Conservation (phyloP, 129 eudicot species). For the Flaveria trinervia region DNA sequence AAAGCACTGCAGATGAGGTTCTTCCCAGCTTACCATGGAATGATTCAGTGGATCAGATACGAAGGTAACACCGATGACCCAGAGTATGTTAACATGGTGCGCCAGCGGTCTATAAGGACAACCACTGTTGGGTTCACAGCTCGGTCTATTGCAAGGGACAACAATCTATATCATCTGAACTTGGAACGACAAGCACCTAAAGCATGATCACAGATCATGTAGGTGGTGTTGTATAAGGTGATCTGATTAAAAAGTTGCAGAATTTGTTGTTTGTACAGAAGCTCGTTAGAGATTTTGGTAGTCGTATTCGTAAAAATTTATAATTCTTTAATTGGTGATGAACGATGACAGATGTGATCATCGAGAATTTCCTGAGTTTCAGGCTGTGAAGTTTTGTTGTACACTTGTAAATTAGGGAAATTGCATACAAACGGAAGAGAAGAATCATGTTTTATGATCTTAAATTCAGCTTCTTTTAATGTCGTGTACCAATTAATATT, state of each 20-base stretch:
- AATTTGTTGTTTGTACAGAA: conserved; percentile 32
- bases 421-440: conserved; percentile 23
- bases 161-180: conserved; percentile 39
- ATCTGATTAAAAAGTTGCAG: not conserved
- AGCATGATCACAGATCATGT: conserved; percentile 13
- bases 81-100: conserved; percentile 58
- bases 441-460: conserved; percentile 14
- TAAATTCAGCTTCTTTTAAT: not conserved
- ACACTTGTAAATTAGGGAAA: conserved; percentile 39
- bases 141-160: conserved; percentile 50
- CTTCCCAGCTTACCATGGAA: conserved; percentile 88
- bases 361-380: conserved; percentile 21
- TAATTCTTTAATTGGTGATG: conserved; percentile 26
- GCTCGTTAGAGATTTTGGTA: conserved; percentile 28
- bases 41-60: conserved; percentile 76
- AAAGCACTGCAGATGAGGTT: conserved; percentile 67
- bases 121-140: conserved; percentile 81
- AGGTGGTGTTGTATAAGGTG: not conserved
- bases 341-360: conserved; percentile 1
- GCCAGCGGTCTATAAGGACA: conserved; percentile 66
- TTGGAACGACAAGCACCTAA: conserved; percentile 37
- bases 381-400: conserved; percentile 33
- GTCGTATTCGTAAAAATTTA: not conserved
- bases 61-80: conserved; percentile 70
- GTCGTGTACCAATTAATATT: too few relatives aligned